Conservation (phyloP, 129 eudicot species). For the Flaveria brownii region DNA sequence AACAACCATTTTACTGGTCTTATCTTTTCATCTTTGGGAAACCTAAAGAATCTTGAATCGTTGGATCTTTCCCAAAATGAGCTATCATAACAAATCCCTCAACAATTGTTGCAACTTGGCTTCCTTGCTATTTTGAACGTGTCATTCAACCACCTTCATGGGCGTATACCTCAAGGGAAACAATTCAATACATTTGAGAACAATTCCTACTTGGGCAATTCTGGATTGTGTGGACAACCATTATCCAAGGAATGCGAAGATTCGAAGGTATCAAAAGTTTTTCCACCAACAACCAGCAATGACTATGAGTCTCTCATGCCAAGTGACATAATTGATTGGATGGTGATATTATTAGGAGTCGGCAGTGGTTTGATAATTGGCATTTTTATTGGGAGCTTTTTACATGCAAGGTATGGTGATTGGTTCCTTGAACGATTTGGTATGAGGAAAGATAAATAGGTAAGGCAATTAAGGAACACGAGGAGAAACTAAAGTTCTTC, state of each 20-base stretch:
- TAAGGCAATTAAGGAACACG: slow-evolving; percentile 7
- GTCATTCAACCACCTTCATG: slow-evolving; percentile 26
- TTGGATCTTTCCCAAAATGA: slow-evolving; percentile 35
- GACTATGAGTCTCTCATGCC: slow-evolving; percentile 13
- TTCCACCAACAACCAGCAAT: not conserved
- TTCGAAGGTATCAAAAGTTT: not conserved
- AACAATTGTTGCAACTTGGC: slow-evolving; percentile 20
- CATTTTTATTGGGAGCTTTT: not conserved
- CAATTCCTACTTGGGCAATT: slow-evolving; percentile 25
- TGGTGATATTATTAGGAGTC: slow-evolving; percentile 14
- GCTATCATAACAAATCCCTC: slow-evolving; percentile 36
- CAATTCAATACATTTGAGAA: slow-evolving; percentile 29
- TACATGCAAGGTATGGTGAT: slow-evolving; percentile 13
- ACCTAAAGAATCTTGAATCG: slow-evolving; percentile 27
- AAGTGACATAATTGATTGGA: slow-evolving; percentile 29
- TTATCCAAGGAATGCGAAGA: slow-evolving; percentile 18
- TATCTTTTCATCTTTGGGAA: slow-evolving; percentile 7
- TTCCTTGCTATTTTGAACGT: slow-evolving; percentile 30
- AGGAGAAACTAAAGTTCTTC: not conserved
- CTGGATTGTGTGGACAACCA: slow-evolving; percentile 23
- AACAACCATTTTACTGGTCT: slow-evolving; percentile 31
- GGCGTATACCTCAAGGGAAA: slow-evolving; percentile 18
- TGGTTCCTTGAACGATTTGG: slow-evolving; percentile 20
- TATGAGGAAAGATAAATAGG: slow-evolving; percentile 11
- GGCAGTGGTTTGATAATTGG: slow-evolving; percentile 26